Conservation (phyloP, 2,329 filamentous ascomycete genomes). For the Magnaporthiopsis rhizophila region DNA sequence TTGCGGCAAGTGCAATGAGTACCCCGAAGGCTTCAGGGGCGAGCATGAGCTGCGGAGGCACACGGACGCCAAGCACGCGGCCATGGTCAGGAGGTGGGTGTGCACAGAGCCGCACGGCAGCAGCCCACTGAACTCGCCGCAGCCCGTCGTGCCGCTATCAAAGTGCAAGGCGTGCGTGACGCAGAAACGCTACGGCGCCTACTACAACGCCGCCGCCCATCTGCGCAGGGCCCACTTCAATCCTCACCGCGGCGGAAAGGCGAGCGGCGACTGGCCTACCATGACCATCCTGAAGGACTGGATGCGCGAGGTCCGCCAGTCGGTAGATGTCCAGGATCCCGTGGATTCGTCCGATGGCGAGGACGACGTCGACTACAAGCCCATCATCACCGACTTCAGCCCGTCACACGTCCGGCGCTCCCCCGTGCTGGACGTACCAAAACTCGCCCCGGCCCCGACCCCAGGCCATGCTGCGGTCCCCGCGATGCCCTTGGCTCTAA, state of each 20-base stretch:
- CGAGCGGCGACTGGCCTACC: conserved; percentile 44
- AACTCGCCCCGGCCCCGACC: conserved; percentile 20
- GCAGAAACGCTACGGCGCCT: conserved; percentile 59
- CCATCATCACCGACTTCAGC: conserved; percentile 15
- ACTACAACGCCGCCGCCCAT: conserved; percentile 93
- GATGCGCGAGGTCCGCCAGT: conserved; percentile 52
- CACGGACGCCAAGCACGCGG: conserved; percentile 55
- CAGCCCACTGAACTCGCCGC: conserved; percentile 49
- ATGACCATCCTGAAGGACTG: conserved; percentile 54
- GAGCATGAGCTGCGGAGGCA: conserved; percentile 77
- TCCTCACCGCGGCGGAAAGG: conserved; percentile 40
- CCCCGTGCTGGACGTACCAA: conserved; percentile 17
- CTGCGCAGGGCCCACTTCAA: conserved; percentile 81
- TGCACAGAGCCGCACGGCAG: conserved; percentile 48
- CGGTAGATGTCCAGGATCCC: conserved; percentile 35
- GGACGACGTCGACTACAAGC: conserved; percentile 33
- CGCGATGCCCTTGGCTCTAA: neutral
- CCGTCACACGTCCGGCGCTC: conserved; percentile 19
- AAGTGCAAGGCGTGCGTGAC: conserved; percentile 78
- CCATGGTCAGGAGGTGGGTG: conserved; percentile 46
- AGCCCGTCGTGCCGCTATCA: conserved; percentile 46
- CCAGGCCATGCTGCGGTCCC: conserved; percentile 8
- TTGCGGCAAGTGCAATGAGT: conserved; percentile 62
- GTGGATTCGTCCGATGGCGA: conserved; percentile 44
- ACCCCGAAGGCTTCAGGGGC: conserved; percentile 69